Base-by-base conservation (phyloP, 805 yeast genomes). In the Suhomyces sp. region DNA sequence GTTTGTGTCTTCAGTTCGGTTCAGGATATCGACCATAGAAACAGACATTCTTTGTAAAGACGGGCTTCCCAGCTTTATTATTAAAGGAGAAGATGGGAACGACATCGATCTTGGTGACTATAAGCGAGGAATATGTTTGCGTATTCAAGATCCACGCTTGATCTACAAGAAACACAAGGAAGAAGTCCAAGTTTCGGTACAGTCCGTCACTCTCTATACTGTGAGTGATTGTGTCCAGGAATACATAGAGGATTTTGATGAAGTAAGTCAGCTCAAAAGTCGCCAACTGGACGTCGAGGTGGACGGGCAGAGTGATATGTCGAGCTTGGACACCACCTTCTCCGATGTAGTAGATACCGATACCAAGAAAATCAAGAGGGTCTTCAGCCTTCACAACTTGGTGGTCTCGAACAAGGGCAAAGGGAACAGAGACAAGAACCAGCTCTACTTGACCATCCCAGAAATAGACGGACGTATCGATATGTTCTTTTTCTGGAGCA, bases 401-500 rank as follows among this genome's bases (percentile, higher is more conserved):
- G 39, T 46, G 4, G 22, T 73, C 7, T 54, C 59, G 10, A 75
- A 75, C 46, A 48, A 45, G 37, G 44, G 20, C 24, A 48, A 25
- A 15, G 57, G 43, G 10, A 59, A 57, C 9, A 59, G 60, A 13
- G 72, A 70, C 44, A 55, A 56, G 27, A 65, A 67, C 47, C 60
- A 64, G 44, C 58, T 75, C 15, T 46, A 53, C 6, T 58, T 74
- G 24, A 50, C 54, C 8, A 57, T 73, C 4, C 75, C 76, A 0
- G 76, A 71, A 48, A 47, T 73, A 2, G 75, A 73, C 40, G 76
- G 72, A 4, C 58, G 76, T 7, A 47, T 70, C 6, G 78, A 74
- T 55, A 66, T 69, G 40, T 75, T 74, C 53, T 65, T 75, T 46
- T 61, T 71, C 4, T 75, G 79, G 78, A 74, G 78, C 56, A 51